phyloP scores from a whole-genome alignment of 768 basidiomycete species.

The Pleurotus salmoneostramineus region DNA sequence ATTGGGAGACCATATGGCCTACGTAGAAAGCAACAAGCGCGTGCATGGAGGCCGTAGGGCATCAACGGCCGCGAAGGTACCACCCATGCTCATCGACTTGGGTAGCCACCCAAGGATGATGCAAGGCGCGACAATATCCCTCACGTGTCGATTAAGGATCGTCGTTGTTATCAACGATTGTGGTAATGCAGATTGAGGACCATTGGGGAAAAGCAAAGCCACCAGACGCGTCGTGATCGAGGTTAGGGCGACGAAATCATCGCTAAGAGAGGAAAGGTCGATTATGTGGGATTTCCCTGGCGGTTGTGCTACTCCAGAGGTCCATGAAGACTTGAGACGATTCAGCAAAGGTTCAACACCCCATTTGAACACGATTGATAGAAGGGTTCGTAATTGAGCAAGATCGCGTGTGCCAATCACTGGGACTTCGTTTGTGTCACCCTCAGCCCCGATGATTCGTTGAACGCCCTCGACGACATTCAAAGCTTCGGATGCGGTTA shows the following conservation, averaged over 20 bases:
- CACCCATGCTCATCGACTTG: slow-evolving; percentile 35
- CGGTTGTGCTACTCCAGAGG: slow-evolving; percentile 17
- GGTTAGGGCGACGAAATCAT: slow-evolving; percentile 41
- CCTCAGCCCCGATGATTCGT: slow-evolving; percentile 26
- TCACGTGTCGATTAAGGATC: slow-evolving; percentile 49
- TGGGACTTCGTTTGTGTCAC: slow-evolving; percentile 18
- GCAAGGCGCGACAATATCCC: slow-evolving; percentile 56
- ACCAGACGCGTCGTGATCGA: slow-evolving; percentile 40
- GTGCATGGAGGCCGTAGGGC: slow-evolving; percentile 46
- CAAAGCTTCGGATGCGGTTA: slow-evolving; percentile 55
- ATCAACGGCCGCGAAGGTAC: slow-evolving; percentile 34
- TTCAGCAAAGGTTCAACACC: slow-evolving; percentile 52
- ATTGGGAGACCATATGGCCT: slow-evolving; percentile 24
- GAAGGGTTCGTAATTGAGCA: slow-evolving; percentile 53
- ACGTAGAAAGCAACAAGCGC: slow-evolving; percentile 57
- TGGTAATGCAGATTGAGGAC: slow-evolving; percentile 40
- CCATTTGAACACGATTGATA: slow-evolving; percentile 74
- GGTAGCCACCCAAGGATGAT: slow-evolving; percentile 75
- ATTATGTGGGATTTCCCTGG: slow-evolving; percentile 29
- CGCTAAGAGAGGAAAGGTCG: slow-evolving; percentile 36
- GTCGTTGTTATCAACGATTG: slow-evolving; percentile 62
- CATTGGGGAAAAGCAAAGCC: slow-evolving; percentile 48
- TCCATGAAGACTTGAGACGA: slow-evolving; percentile 38
- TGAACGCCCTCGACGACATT: slow-evolving; percentile 46
- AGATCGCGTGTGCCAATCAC: slow-evolving; percentile 68